These are phyloP conservation scores for Schizosaccharomyces osmophilus DNA, from an alignment of 805 yeast genomes.

Conservation along the genomic window DNA sequence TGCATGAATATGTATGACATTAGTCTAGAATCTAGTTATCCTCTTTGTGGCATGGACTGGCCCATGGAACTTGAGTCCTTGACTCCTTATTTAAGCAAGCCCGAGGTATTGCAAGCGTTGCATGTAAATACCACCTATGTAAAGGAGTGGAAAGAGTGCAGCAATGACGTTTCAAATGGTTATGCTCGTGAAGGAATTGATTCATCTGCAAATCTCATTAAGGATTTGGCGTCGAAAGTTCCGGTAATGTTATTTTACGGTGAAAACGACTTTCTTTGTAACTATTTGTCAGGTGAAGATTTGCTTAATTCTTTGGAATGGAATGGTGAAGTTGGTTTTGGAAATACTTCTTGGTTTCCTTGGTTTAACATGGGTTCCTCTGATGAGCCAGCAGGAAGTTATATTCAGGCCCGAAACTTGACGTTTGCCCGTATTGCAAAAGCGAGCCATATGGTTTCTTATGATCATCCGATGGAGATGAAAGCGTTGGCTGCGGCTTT, in stretches of 20 bases:
- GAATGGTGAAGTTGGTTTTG: slow-evolving; percentile 25
- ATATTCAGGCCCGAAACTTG: slow-evolving; percentile 39
- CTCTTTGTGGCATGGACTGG: slow-evolving; percentile 85
- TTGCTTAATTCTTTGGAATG: slow-evolving; percentile 38
- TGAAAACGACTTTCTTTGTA: slow-evolving; percentile 71
- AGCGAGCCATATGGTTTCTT: slow-evolving; percentile 87
- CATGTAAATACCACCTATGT: slow-evolving; percentile 20
- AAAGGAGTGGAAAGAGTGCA: slow-evolving; percentile 58
- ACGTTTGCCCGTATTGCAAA: slow-evolving; percentile 50
- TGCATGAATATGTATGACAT: slow-evolving; percentile 75
- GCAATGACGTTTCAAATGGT: slow-evolving; percentile 26
- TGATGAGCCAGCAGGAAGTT: slow-evolving; percentile 19
- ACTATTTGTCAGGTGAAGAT: slow-evolving; percentile 47
- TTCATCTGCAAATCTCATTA: slow-evolving; percentile 46
- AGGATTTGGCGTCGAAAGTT: slow-evolving; percentile 29
- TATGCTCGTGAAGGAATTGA: slow-evolving; percentile 28
- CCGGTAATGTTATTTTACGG: slow-evolving; percentile 65
- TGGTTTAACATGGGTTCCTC: slow-evolving; percentile 24
- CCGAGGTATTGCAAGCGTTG: slow-evolving; percentile 25
- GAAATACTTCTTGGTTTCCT: slow-evolving; percentile 10
- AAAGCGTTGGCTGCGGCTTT: slow-evolving; percentile 40
- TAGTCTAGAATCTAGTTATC: slow-evolving; percentile 43
- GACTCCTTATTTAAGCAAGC: slow-evolving; percentile 24
- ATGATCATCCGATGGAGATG: slow-evolving; percentile 44
- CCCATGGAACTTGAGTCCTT: slow-evolving; percentile 37